Conservation (phyloP, 2,329 filamentous ascomycete genomes). For the Emergomyces pasteurianus region DNA sequence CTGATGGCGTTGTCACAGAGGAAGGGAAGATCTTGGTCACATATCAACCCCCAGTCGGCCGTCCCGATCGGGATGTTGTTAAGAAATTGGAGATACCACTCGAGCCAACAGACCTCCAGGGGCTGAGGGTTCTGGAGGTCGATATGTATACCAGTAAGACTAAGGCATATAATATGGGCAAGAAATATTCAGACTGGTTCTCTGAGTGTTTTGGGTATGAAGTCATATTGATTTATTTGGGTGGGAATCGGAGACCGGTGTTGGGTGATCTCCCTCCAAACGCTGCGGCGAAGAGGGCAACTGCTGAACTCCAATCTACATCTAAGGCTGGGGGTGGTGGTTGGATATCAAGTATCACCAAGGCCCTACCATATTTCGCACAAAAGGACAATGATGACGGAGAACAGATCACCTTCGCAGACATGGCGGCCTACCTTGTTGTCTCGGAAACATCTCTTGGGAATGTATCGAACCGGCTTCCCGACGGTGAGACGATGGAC, state of each 20-base stretch:
- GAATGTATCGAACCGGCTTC: slow-evolving; percentile 49
- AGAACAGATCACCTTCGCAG: slow-evolving; percentile 55
- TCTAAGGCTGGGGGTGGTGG: slow-evolving; percentile 4
- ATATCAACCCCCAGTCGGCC: slow-evolving; percentile 20
- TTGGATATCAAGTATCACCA: slow-evolving; percentile 12
- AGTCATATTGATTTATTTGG: slow-evolving; percentile 53
- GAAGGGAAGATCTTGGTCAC: slow-evolving; percentile 26
- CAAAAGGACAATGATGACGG: slow-evolving; percentile 18
- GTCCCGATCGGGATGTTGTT: slow-evolving; percentile 18
- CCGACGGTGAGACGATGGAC: slow-evolving; percentile 41
- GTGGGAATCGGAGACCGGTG: slow-evolving; percentile 46
- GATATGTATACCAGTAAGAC: slow-evolving; percentile 49
- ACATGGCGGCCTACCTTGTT: slow-evolving; percentile 64
- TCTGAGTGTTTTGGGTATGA: slow-evolving; percentile 51
- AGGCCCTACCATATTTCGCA: slow-evolving; percentile 4
- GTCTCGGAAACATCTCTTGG: slow-evolving; percentile 57
- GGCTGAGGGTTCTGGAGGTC: slow-evolving; percentile 40
- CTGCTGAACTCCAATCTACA: background rate
- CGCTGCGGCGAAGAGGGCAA: slow-evolving; percentile 13
- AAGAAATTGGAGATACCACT: slow-evolving; percentile 45
- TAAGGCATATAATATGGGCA: slow-evolving; percentile 51
- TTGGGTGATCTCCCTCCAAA: slow-evolving; percentile 49
- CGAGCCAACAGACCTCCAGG: slow-evolving; percentile 34
- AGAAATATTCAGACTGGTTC: slow-evolving; percentile 53
- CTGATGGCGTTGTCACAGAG: slow-evolving; percentile 1